Evolutionary conservation across 805 yeast genomes (phyloP), one percentile per base, ranked within the genome.

Genomic region (Clavispora asparagi): DNA sequence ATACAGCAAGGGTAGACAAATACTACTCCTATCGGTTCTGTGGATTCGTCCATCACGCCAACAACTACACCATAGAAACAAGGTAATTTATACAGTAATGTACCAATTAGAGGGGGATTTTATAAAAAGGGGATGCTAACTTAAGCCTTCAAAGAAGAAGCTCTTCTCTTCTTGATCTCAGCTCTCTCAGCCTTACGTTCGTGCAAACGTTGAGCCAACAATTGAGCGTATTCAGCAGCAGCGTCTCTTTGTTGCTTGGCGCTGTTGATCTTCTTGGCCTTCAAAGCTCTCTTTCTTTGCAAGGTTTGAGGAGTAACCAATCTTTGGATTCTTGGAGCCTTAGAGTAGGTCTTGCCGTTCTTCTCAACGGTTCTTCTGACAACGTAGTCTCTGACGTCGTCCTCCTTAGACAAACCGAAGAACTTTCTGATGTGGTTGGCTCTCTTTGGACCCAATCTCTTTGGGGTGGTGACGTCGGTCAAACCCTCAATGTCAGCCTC

Each of bases 381-480:
- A 65, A 94, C 99, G 77, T 82, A 94, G 63, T 74, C 67, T 71
- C 71, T 52, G 60, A 87, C 92, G 67, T 87, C 95, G 67, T 87
- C 95, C 74, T 87, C 95, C 81, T 88, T 87, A 78, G 95, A 72
- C 68, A 89, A 86, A 80, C 97, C 98, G 73, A 88, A 94, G 96
- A 94, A 94, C 79, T 94, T 92, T 87, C 98, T 91, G 78, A 94
- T 94, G 92, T 92, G 79, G 95, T 90, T 92, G 71, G 99, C 99
- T 87, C 99, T 90, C 95, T 94, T 94, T 79, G 99, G 99, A 71
- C 99, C 99, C 72, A 94, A 85, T 84, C 98, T 91, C 86, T 92
- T 94, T 80, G 99, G 97, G 70, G 85, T 85, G 72, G 91, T 83
- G 68, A 82, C 67, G 74, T 94, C 95, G 67, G 99, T 94, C 69